Evolutionary conservation across 176 grass and related monocot species (phyloP), one percentile per base, ranked within the genome.

Genomic region (Phoenix dactylifera): DNA sequence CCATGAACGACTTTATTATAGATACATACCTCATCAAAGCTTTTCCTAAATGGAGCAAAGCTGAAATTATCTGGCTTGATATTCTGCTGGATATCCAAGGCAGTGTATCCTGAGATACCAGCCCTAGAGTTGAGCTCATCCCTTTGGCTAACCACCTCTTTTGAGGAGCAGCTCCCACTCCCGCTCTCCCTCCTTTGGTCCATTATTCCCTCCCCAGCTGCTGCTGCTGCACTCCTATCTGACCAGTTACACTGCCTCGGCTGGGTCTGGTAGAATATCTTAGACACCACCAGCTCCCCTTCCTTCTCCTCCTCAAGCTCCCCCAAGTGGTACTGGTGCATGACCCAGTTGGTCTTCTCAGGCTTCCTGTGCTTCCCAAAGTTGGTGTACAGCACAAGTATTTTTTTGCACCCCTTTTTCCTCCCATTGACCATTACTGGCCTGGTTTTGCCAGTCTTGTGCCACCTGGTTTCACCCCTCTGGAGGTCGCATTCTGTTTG

Each of bases 291-390:
- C 0, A 99, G 77, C 74, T 99, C 94, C 19, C 94, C 94, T 18
- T 99, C 94, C 70, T 93, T 99, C 82, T 99, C 94, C 50, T 99
- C 94, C 60, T 99, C 94, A 29, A 85, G 74, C 70, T 92, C 88
- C 14, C 94, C 94, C 5, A 99, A 82, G 70, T 99, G 94, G 76
- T 99, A 99, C 72, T 99, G 94, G 58, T 99, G 94, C 94, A 93
- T 99, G 63, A 99, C 94, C 94, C 94, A 99, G 75, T 99, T 99
- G 15, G 94, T 99, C 63, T 99, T 99, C 73, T 99, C 94, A 1
- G 94, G 94, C 69, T 99, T 99, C 57, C 85, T 67, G 60, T 89
- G 85, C 79, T 99, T 99, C 22, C 94, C 88, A 57, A 91, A 99
- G 74, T 93, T 99, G 74, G 94, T 99, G 79, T 99, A 99, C 19